A percentile compares a stretch with the other conserved stretches of the same genome.
These are phyloP conservation scores for Paraphoma chrysanthemicola DNA, from an alignment of 2,329 filamentous ascomycete species.

Conservation along the genomic window DNA sequence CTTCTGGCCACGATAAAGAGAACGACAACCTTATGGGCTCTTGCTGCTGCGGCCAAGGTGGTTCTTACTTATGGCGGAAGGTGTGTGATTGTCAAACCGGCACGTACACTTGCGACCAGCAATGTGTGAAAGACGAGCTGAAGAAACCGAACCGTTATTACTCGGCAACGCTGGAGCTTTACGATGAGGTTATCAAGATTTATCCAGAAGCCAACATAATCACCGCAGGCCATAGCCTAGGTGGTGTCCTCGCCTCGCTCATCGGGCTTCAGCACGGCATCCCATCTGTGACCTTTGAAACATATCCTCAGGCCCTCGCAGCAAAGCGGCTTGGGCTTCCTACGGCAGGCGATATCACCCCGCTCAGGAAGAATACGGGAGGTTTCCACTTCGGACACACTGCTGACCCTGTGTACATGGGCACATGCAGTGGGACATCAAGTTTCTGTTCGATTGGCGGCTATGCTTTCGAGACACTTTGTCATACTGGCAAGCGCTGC, in stretches of 20 bases:
- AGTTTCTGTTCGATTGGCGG: constrained; percentile 47
- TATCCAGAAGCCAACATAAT: constrained; percentile 45
- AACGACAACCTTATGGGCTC: constrained; percentile 47
- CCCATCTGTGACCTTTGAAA: constrained; percentile 42
- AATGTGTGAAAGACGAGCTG: constrained; percentile 41
- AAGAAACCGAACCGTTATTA: constrained; percentile 42
- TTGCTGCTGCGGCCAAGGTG: constrained; percentile 46
- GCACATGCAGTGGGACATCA: constrained; percentile 43
- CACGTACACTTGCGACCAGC: constrained; percentile 44
- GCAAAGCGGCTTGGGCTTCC: constrained; percentile 42
- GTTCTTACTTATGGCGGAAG: constrained; percentile 43
- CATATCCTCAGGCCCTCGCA: constrained; percentile 46
- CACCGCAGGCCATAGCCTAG: constrained; percentile 43
- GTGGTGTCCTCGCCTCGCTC: constrained; percentile 44
- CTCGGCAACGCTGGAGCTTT: constrained; percentile 41
- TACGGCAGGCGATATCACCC: constrained; percentile 36
- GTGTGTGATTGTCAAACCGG: constrained; percentile 45
- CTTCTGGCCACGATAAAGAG: constrained; percentile 44
- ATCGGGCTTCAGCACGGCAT: constrained; percentile 43
- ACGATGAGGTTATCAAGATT: constrained; percentile 39
- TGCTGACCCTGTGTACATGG: constrained; percentile 47
- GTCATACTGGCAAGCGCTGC: constrained; percentile 45
- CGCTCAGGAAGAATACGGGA: constrained; percentile 41
- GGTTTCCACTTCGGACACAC: constrained; percentile 47
- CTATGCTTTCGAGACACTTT: constrained; percentile 45